Conservation (phyloP, 1,139 yeast species). For the Candida sojae region DNA sequence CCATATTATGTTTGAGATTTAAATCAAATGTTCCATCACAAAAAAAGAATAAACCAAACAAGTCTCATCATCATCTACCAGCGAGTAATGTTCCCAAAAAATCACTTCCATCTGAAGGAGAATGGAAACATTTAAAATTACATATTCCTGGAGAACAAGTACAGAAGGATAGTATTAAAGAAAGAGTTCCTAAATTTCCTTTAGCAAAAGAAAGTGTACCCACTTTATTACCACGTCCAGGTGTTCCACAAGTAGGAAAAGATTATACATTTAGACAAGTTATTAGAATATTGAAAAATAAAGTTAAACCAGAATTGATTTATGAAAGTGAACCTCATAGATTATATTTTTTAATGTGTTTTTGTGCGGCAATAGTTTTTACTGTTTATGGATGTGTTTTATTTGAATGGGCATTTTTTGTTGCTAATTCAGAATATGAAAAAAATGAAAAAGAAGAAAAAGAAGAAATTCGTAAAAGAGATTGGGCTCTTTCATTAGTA, state of each 20-base stretch:
- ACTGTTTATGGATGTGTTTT: conserved; percentile 66
- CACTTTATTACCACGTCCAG: conserved; percentile 70
- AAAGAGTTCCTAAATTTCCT: conserved; percentile 65
- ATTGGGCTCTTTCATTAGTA: conserved; percentile 34
- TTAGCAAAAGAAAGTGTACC: conserved; percentile 67
- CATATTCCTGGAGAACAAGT: conserved; percentile 64
- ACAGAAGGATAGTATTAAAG: conserved; percentile 48
- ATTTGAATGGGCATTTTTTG: conserved; percentile 58
- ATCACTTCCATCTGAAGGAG: conserved; percentile 36
- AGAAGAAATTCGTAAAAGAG: conserved; percentile 36
- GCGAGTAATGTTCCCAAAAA: conserved; percentile 25
- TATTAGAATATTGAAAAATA: conserved; percentile 56
- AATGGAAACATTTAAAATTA: conserved; percentile 47
- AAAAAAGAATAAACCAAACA: conserved; percentile 2
- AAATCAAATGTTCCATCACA: conserved; percentile 29
- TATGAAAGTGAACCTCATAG: conserved; percentile 86
- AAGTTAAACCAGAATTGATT: conserved; percentile 67
- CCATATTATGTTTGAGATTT: conserved; percentile 14
- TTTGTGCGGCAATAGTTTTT: conserved; percentile 68
- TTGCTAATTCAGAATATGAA: conserved; percentile 57
- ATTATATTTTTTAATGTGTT: conserved; percentile 68
- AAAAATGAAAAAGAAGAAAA: conserved; percentile 53
- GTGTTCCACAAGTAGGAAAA: conserved; percentile 69
- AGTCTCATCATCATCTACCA: conserved; percentile 6
- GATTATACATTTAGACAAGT: conserved; percentile 61